These are phyloP conservation scores for Sodiomyces alkalinus DNA, from an alignment of 2,329 filamentous ascomycete genomes.

Conservation along the genomic window DNA sequence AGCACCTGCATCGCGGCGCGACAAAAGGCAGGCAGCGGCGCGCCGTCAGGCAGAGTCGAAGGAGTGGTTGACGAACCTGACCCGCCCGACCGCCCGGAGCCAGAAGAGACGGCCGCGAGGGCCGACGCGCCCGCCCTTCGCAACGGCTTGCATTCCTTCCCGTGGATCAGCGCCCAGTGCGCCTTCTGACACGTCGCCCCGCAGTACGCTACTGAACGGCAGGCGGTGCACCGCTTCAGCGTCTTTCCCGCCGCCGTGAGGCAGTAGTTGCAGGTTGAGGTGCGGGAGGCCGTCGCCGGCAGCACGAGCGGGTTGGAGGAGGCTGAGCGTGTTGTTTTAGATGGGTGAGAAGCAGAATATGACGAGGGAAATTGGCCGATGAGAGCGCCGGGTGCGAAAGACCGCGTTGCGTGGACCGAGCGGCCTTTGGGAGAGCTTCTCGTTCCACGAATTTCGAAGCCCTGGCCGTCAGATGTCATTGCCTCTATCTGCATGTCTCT, in stretches of 20 bases:
- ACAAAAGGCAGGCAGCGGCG: slow-evolving; percentile 35
- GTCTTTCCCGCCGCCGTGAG: slow-evolving; percentile 18
- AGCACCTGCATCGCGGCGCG: slow-evolving; percentile 37
- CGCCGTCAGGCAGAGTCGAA: slow-evolving; percentile 13
- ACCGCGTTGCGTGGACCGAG: slow-evolving; percentile 24
- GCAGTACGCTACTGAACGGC: slow-evolving; percentile 40
- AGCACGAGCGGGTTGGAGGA: slow-evolving; percentile 22
- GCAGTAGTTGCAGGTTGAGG: slow-evolving; percentile 33
- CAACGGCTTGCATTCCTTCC: slow-evolving; percentile 33
- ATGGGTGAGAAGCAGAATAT: slow-evolving; percentile 21
- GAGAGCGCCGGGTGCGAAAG: slow-evolving; percentile 27
- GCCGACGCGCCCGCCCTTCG: neutral
- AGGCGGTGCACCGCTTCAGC: slow-evolving; percentile 29
- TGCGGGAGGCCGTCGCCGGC: slow-evolving; percentile 28
- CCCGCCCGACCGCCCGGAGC: too few species aligned
- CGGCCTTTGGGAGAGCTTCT: slow-evolving; percentile 26
- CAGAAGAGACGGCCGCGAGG: too few species aligned
- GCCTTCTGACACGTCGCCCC: slow-evolving; percentile 33
- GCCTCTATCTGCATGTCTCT: neutral
- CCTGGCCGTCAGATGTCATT: neutral
- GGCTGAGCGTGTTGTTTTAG: slow-evolving; percentile 34
- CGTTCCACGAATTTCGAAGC: neutral
- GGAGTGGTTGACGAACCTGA: too few species aligned
- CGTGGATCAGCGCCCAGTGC: slow-evolving; percentile 37
- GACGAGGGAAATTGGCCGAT: slow-evolving; percentile 27